Evolutionary conservation across 2,329 filamentous ascomycete genomes (phyloP).

Genomic region (Claviceps sp.): DNA sequence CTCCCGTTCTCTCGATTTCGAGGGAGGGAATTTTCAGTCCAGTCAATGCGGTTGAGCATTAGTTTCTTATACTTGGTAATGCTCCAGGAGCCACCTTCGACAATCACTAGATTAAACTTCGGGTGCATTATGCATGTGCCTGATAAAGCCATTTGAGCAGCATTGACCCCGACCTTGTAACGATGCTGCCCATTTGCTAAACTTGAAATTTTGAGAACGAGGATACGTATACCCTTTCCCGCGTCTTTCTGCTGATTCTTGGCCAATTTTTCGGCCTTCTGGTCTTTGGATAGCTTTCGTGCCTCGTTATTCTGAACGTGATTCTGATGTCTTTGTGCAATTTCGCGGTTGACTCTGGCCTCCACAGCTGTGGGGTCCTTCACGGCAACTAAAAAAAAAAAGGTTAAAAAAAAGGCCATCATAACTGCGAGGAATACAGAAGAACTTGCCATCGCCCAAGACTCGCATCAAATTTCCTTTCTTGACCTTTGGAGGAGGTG

Average conservation of each 20-base stretch:
- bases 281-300: conserved; percentile 77
- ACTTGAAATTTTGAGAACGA: conserved; percentile 80
- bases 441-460: conserved; percentile 58
- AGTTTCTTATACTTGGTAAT: conserved; percentile 81
- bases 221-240: conserved; percentile 68
- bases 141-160: conserved; percentile 74
- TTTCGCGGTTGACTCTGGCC: conserved; percentile 83
- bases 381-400: conserved; percentile 38
- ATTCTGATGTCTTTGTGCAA: conserved; percentile 67
- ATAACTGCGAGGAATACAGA: not conserved
- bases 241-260: conserved; percentile 79
- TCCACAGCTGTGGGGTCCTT: conserved; percentile 97
- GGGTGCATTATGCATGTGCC: conserved; percentile 90
- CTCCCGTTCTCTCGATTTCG: conserved; percentile 46
- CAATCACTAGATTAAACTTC: conserved; percentile 74
- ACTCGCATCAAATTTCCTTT: conserved; percentile 97
- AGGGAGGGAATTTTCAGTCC: conserved; percentile 76
- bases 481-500: conserved; percentile 90
- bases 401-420: not conserved
- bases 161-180: conserved; percentile 86
- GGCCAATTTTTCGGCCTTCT: conserved; percentile 71
- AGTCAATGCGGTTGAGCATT: conserved; percentile 87
- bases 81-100: conserved; percentile 78
- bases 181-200: conserved; percentile 88
- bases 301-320: conserved; percentile 72